Percentiles rank a stretch among this genome's conserved stretches.
These are phyloP conservation scores for Gonium pectorale DNA, from an alignment of 139 green algal species.

Conservation along the genomic window DNA sequence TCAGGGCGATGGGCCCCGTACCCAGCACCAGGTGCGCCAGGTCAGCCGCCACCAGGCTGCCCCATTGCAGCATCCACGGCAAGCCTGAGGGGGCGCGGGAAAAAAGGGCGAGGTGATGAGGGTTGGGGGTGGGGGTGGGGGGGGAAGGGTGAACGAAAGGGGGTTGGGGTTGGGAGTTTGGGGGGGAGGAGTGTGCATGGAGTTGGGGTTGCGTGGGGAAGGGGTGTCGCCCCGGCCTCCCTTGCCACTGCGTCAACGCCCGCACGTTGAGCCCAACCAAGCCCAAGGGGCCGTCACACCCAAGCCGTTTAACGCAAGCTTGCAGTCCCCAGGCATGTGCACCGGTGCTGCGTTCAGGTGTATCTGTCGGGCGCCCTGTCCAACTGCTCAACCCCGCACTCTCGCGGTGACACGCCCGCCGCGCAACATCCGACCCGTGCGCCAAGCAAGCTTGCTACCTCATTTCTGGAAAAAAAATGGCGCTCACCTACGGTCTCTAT, in stretches of 20 bases:
- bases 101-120: too few relatives aligned
- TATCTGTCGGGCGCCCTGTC: background rate
- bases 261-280: background rate
- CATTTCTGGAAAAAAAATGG: background rate
- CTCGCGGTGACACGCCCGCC: background rate
- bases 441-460: background rate
- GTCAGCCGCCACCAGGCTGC: background rate
- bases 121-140: background rate
- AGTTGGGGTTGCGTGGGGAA: background rate
- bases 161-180: too few relatives aligned
- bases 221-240: background rate
- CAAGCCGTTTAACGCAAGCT: too few relatives aligned
- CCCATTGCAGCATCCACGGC: background rate
- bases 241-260: background rate
- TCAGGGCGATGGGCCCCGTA: background rate
- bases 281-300: too few relatives aligned
- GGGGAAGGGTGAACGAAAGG: too few relatives aligned
- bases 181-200: background rate
- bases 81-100: too few relatives aligned
- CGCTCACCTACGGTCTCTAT: background rate
- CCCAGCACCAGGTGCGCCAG: constrained; percentile 7
- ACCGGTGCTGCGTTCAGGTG: too few relatives aligned
- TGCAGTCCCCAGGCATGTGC: too few relatives aligned
- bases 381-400: background rate
- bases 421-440: background rate